Percentiles rank a stretch among this genome's conserved stretches.
phyloP scores from a whole-genome alignment of 495 filamentous ascomycete genomes.

The Pyronema domesticum region DNA sequence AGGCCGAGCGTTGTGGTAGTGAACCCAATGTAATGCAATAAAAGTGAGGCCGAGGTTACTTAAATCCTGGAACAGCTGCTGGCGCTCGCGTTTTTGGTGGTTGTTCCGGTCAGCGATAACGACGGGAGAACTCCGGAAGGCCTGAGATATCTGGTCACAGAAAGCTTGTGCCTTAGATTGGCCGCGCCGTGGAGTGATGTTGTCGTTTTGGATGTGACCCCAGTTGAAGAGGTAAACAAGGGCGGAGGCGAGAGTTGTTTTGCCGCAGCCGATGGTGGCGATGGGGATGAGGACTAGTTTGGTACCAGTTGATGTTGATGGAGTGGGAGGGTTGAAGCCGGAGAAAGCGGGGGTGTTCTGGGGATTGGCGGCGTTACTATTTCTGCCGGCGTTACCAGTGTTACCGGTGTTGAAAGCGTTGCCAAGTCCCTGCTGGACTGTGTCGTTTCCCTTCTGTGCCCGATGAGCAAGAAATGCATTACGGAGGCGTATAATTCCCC shows the following conservation, averaged over 20 bases:
- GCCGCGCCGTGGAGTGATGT: slow-evolving; percentile 38
- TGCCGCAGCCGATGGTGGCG: slow-evolving; percentile 87
- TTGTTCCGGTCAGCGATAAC: slow-evolving; percentile 92
- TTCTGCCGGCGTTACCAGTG: too few relatives aligned
- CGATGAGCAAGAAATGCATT: slow-evolving; percentile 68
- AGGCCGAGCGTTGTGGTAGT: too few relatives aligned
- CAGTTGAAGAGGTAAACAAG: slow-evolving; percentile 70
- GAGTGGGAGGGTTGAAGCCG: too few relatives aligned
- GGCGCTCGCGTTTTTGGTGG: slow-evolving; percentile 67
- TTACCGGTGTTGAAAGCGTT: too few relatives aligned
- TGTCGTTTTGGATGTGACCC: slow-evolving; percentile 94
- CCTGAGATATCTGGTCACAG: slow-evolving; percentile 37
- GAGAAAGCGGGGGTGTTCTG: slow-evolving; percentile 9
- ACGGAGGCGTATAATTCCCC: slow-evolving; percentile 81
- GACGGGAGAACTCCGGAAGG: slow-evolving; percentile 42
- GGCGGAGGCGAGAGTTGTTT: slow-evolving; percentile 80
- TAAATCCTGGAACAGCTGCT: slow-evolving; percentile 71
- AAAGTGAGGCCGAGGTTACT: slow-evolving; percentile 44
- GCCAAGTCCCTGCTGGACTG: slow-evolving; percentile 59
- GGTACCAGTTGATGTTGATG: too few relatives aligned
- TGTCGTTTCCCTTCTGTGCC: slow-evolving; percentile 70
- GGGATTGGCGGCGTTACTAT: slow-evolving; percentile 19
- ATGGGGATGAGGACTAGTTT: slow-evolving; percentile 47
- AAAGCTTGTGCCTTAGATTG: slow-evolving; percentile 1
- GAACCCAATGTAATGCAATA: slow-evolving; percentile 77